phyloP scores from a whole-genome alignment of 2,329 filamentous ascomycete species.

The Pseudohalonectria lignicola region DNA sequence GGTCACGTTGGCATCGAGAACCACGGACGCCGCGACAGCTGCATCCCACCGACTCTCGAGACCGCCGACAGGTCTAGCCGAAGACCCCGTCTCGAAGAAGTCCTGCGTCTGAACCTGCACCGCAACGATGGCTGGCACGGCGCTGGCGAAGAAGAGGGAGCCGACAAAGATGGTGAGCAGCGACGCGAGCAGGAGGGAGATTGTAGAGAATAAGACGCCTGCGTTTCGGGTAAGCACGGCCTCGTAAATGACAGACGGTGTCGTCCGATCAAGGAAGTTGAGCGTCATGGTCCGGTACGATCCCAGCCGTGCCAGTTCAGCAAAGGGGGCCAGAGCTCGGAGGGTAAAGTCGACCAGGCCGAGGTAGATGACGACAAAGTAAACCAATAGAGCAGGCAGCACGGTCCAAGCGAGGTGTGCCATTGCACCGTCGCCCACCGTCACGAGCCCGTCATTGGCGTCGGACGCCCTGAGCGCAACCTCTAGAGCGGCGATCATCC shows the following conservation, averaged over 20 bases:
- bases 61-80: not conserved
- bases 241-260: conserved; percentile 14
- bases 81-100: conserved; percentile 17
- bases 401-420: conserved; percentile 23
- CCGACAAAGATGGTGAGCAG: conserved; percentile 20
- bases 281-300: conserved; percentile 17
- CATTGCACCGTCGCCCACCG: conserved; percentile 14
- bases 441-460: conserved; percentile 16
- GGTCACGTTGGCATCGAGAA: conserved; percentile 20
- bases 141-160: conserved; percentile 19
- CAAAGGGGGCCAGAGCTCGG: conserved; percentile 21
- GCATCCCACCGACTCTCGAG: conserved; percentile 10
- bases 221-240: conserved; percentile 15
- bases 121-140: conserved; percentile 11
- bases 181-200: conserved; percentile 15
- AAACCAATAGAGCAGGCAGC: conserved; percentile 16
- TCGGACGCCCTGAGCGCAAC: conserved; percentile 19
- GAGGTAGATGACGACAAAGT: conserved; percentile 18
- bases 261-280: conserved; percentile 20
- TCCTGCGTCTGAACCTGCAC: conserved; percentile 15
- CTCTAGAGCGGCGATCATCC: conserved; percentile 22
- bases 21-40: conserved; percentile 20
- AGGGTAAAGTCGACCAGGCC: conserved; percentile 18
- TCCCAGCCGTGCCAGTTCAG: conserved; percentile 14
- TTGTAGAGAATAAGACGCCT: conserved; percentile 14